phyloP scores from a whole-genome alignment of 371 early-diverging fungal species.

The Mucor velutinosus region DNA sequence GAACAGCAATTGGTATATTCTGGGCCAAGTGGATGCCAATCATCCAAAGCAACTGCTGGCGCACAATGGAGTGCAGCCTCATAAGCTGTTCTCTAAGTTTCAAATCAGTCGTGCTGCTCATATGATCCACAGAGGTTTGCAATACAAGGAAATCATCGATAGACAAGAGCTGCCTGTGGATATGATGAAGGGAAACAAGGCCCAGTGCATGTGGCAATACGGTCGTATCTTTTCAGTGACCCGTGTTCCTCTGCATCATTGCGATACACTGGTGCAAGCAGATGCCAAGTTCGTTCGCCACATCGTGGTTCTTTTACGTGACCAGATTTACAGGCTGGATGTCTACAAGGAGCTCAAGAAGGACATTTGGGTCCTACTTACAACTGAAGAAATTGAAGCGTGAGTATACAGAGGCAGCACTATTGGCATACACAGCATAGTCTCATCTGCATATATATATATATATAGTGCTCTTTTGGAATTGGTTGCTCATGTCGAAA shows the following conservation, averaged over 20 bases:
- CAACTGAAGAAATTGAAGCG: constrained; percentile 75
- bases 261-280: constrained; percentile 60
- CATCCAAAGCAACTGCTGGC: constrained; percentile 59
- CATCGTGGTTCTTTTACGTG: constrained; percentile 71
- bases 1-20: constrained; percentile 90
- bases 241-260: constrained; percentile 75
- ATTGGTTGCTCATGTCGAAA: constrained; percentile 49
- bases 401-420: constrained; percentile 27
- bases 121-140: constrained; percentile 68
- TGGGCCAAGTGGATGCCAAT: constrained; percentile 67
- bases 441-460: not conserved
- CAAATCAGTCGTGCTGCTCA: constrained; percentile 89
- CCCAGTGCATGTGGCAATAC: constrained; percentile 89
- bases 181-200: constrained; percentile 47
- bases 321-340: constrained; percentile 80
- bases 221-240: constrained; percentile 75
- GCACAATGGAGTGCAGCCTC: constrained; percentile 19
- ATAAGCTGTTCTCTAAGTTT: constrained; percentile 68
- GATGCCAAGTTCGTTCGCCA: constrained; percentile 60
- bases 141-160: constrained; percentile 74
- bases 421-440: not conserved
- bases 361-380: constrained; percentile 50
- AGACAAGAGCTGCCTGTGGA: constrained; percentile 60
- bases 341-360: constrained; percentile 51
- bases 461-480: constrained; percentile 24